Evolutionary conservation across 805 yeast species (phyloP).

Genomic region (Suhomyces canberraensis): DNA sequence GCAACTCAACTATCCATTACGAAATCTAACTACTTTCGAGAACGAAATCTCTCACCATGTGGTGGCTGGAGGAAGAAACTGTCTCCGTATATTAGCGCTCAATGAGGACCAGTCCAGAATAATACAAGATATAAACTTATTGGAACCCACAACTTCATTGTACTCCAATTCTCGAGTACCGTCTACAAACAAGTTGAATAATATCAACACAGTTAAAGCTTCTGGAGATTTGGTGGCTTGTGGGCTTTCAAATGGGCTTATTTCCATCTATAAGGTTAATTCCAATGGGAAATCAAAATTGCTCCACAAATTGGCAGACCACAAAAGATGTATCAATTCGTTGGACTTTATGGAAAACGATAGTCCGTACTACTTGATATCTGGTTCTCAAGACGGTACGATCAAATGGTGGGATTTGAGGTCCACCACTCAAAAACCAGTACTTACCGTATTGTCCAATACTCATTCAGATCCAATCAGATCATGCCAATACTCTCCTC

Average conservation of each 20-base stretch:
- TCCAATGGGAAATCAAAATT: conserved; percentile 32
- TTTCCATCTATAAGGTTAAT: conserved; percentile 29
- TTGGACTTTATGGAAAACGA: conserved; percentile 32
- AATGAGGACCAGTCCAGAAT: conserved; percentile 30
- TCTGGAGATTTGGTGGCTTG: conserved; percentile 34
- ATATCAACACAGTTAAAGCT: conserved; percentile 39
- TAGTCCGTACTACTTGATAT: conserved; percentile 25
- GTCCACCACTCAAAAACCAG: conserved; percentile 43
- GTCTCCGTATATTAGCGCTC: conserved; percentile 31
- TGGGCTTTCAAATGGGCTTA: conserved; percentile 37
- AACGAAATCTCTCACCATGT: conserved; percentile 27
- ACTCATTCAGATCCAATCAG: conserved; percentile 72
- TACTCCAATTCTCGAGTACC: conserved; percentile 14
- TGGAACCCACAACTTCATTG: conserved; percentile 20
- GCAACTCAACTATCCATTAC: conserved; percentile 21
- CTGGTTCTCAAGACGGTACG: conserved; percentile 79
- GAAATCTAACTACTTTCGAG: conserved; percentile 4
- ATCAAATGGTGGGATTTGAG: conserved; percentile 75
- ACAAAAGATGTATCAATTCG: conserved; percentile 41
- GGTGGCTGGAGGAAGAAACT: conserved; percentile 42
- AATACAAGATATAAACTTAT: conserved; percentile 31
- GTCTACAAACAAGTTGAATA: conserved; percentile 23
- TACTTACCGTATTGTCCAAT: conserved; percentile 42
- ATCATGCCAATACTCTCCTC: conserved; percentile 51
- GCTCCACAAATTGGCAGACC: conserved; percentile 31